Evolutionary conservation across 164 flowering plant species (phyloP).

Genomic region (Taxillus chinensis): DNA sequence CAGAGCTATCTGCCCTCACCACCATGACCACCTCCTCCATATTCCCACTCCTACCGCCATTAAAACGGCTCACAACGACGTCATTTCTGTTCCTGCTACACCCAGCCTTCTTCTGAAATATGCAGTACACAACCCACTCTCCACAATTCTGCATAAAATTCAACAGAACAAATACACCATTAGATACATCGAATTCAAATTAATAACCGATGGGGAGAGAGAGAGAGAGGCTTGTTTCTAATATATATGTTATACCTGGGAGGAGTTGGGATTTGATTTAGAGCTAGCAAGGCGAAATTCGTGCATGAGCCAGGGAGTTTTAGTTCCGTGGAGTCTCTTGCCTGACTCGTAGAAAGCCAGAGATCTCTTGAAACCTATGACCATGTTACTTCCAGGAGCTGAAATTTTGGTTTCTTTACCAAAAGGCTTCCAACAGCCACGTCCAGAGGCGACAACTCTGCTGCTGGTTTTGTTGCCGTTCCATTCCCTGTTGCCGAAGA

Average conservation of each 20-base stretch:
- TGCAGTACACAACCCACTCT: background rate
- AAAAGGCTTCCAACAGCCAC: background rate
- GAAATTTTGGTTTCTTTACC: background rate
- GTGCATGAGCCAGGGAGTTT: background rate
- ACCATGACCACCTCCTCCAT: background rate
- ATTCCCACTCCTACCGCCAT: background rate
- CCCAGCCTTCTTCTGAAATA: background rate
- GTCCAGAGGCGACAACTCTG: background rate
- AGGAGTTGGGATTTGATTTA: background rate
- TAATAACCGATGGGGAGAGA: too few species aligned
- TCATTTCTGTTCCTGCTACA: background rate
- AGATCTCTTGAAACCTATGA: background rate
- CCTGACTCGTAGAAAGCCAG: background rate
- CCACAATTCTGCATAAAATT: background rate
- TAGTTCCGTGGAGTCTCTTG: background rate
- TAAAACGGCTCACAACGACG: background rate
- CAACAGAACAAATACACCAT: too few species aligned
- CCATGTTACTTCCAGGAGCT: background rate
- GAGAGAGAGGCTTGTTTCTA: too few species aligned
- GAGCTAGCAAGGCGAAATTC: background rate
- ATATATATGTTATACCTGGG: background rate
- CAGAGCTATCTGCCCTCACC: background rate
- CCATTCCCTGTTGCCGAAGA: background rate
- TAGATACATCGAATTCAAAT: too few species aligned
- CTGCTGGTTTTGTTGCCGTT: background rate